Base-by-base conservation (phyloP, 208 protist species). In the Wallacemonas collosoma region DNA sequence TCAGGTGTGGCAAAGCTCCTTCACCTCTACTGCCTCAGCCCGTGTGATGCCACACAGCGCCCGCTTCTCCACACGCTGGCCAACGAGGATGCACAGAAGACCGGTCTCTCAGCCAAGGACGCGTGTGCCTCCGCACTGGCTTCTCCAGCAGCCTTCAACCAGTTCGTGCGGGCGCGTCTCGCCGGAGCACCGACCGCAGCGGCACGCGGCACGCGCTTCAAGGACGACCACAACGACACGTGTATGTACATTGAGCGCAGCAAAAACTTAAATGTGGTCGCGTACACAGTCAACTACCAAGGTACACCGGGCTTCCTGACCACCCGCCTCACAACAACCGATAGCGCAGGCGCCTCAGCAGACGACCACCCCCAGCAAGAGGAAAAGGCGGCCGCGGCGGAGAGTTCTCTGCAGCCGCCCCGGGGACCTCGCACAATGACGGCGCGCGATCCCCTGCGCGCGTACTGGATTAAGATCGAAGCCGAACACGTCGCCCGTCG, bases 161-260 rank as follows among this genome's bases (percentile, higher is more conserved):
- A 57, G 38, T 56, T 50, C 17, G 40, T 69, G 15, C 55, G 70
- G 14, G 6, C 36, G 43, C 44, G 77, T 4, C 63, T 85, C 48
- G 62, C 73, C 38, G 48, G 67, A 7, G 56, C 54, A 36, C 56
- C 56, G 6, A 11, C 15, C 39, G 69, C 76, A 12, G 51, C 51
- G 2, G 36, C 61, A 4, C 82, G 82, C 15, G 82, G 82, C 36
- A 45, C 43, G 14, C 82, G 82, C 54, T 87, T 83, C 53, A 72
- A 68, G 15, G 70, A 75, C 17, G 82, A 87, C 60, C 71, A 81
- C 48, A 62, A 56, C 26, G 75, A 83, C 69, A 87, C 73, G 6
- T 83, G 77, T 63, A 71, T 87, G 75, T 81, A 81, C 70, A 87
- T 87, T 77, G 69, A 77, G 63, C 77, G 82, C 44, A 84, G 75